Percentiles rank a stretch among this genome's conserved stretches.
phyloP scores from a whole-genome alignment of 768 basidiomycete genomes.

The Fomitopsis pulvina region DNA sequence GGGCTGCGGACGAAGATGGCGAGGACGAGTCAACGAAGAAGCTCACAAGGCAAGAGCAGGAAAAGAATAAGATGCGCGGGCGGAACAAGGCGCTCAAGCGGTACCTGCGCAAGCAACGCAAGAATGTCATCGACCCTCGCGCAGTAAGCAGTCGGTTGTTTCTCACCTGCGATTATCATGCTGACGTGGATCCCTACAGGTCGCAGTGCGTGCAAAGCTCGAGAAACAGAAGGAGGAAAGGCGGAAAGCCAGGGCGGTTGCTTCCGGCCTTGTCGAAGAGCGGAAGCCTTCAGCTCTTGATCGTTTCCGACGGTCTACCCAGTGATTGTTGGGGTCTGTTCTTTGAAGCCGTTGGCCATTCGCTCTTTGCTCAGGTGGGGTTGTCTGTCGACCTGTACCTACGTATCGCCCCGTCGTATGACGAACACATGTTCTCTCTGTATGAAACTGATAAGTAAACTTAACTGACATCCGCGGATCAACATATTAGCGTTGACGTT shows the following conservation, averaged over 20 bases:
- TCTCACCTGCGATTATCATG: not conserved
- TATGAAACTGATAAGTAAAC: no score
- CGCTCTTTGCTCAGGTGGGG: no score
- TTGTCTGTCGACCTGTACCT: no score
- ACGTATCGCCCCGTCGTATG: no score
- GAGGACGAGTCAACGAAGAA: slow-evolving; percentile 24
- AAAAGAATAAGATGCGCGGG: slow-evolving; percentile 82
- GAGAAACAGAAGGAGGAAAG: slow-evolving; percentile 29
- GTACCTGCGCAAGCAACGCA: slow-evolving; percentile 85
- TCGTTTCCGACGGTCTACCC: slow-evolving; percentile 26
- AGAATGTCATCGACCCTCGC: slow-evolving; percentile 88
- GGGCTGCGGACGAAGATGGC: slow-evolving; percentile 30
- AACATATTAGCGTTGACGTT: no score
- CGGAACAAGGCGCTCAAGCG: slow-evolving; percentile 83
- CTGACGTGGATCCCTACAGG: slow-evolving; percentile 30
- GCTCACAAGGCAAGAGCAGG: slow-evolving; percentile 34
- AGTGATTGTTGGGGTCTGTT: not conserved
- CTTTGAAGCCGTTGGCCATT: no score
- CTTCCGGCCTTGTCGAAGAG: slow-evolving; percentile 17
- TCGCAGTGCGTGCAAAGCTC: slow-evolving; percentile 37
- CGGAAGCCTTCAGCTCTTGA: slow-evolving; percentile 32
- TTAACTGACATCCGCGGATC: no score
- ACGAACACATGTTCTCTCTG: no score
- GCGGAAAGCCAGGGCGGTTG: slow-evolving; percentile 20
- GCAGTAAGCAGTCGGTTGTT: slow-evolving; percentile 35